Base-by-base conservation (phyloP, 2,329 filamentous ascomycete genomes). In the Domatiomyces catenatus region DNA sequence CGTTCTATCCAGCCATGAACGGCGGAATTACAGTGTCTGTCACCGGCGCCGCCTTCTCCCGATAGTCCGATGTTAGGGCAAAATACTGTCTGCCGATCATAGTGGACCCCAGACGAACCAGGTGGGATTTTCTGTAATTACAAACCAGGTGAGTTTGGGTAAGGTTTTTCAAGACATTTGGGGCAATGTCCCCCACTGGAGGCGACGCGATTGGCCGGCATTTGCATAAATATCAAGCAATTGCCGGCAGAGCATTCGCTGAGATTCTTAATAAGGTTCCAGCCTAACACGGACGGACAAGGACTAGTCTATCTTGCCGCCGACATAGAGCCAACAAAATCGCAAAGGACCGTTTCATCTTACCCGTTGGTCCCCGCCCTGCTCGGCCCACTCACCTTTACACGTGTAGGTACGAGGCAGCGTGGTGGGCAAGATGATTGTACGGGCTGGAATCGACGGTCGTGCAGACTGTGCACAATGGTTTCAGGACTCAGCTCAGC, bases 331-430 rank as follows among this genome's bases (percentile, higher is more conserved):
- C 50, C 50, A 52, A 52, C 50, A 47, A 52, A 42, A 22, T 49
- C 47, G 28, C 47, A 47, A 52, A 49, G 42, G 42, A 36, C 44
- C 26, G 20, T 42, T 36, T 52, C 26, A 52, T 46, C 28, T 52
- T 43, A 28, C 50, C 46, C 44, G 50, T 52, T 52, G 50, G 50
- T 49, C 47, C 19, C 19, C 32, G 32, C 32, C 10, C 12, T 15
- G 32, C 32, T 39, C 32, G 10, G 32, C 32, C 2, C 32, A 12
- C 15, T 39, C 32, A 12, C 2, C 32, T 39, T 39, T 39, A 24
- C n/a, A n/a, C n/a, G 22, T 24, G n/a, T 24, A 15, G 32, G 32
- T 39, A 39, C 32, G 32, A 39, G 2, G 5, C 32, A 39, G 32
- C 10, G 32, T 4, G 32, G 5, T 15, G 32, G 10, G 32, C 32